These are phyloP conservation scores for Pyrenula massariospora DNA, from an alignment of 495 filamentous ascomycete species.

Conservation along the genomic window DNA sequence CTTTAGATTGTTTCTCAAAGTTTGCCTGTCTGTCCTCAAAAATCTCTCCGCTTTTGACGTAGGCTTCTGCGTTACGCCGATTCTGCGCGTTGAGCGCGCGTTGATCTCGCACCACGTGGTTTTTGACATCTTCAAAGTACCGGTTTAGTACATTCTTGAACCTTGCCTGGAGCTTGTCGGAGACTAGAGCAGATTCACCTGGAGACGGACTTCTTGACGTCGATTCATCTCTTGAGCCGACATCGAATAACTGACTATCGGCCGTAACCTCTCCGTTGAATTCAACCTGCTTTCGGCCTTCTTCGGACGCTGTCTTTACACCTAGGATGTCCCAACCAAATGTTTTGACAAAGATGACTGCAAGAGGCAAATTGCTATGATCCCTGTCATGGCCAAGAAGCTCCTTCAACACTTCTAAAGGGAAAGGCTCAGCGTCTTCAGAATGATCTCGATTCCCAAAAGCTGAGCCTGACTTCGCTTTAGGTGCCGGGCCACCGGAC, in stretches of 20 bases:
- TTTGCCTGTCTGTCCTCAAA: constrained; percentile 96
- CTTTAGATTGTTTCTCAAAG: constrained; percentile 84
- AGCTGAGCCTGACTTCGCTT: constrained; percentile 17
- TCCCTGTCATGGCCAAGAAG: constrained; percentile 87
- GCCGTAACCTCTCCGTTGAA: constrained; percentile 66
- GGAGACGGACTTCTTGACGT: constrained; percentile 3
- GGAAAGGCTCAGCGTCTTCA: constrained; percentile 66
- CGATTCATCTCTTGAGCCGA: constrained; percentile 11
- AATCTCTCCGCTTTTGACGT: constrained; percentile 96
- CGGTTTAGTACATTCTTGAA: constrained; percentile 80
- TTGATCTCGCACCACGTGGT: constrained; percentile 80
- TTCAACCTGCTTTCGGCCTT: constrained; percentile 73
- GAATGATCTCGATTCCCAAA: constrained; percentile 24
- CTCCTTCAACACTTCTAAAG: constrained; percentile 92
- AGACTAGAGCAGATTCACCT: constrained; percentile 61
- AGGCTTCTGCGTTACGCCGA: constrained; percentile 92
- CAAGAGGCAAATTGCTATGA: constrained; percentile 78
- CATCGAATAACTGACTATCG: constrained; percentile 24
- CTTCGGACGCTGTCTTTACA: constrained; percentile 50
- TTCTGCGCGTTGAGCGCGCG: constrained; percentile 71
- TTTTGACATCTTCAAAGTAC: constrained; percentile 90
- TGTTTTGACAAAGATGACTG: constrained; percentile 88
- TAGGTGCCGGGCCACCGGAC: constrained; percentile 42
- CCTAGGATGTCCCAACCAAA: constrained; percentile 95
- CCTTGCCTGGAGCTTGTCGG: constrained; percentile 66